These are phyloP conservation scores for Musa beccarii DNA, from an alignment of 176 grass and related monocot genomes.

Conservation along the genomic window DNA sequence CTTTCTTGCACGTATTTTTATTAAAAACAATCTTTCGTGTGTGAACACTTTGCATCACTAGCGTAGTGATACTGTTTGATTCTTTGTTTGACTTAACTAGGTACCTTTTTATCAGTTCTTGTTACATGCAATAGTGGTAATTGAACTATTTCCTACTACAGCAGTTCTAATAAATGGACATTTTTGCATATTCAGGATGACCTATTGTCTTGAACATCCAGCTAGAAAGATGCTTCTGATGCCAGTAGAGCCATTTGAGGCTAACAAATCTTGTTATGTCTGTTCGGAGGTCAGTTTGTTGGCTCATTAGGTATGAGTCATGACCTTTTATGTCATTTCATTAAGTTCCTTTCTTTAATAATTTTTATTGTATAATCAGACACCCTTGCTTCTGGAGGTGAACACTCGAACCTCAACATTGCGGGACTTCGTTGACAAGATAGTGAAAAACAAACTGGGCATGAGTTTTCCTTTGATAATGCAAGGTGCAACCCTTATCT, in stretches of 20 bases:
- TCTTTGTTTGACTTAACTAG: neutral
- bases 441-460: slow-evolving; percentile 84
- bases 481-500: slow-evolving; percentile 65
- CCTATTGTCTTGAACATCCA: slow-evolving; percentile 97
- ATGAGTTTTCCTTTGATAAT: slow-evolving; percentile 90
- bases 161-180: neutral
- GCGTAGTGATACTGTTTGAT: neutral
- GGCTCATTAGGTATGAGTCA: neutral
- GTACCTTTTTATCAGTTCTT: neutral
- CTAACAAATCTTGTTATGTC: slow-evolving; percentile 94
- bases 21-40: neutral
- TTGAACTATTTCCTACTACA: neutral
- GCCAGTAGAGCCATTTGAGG: slow-evolving; percentile 89
- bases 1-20: too few relatives aligned
- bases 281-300: slow-evolving; percentile 85
- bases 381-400: slow-evolving; percentile 73
- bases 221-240: slow-evolving; percentile 87
- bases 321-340: neutral
- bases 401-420: slow-evolving; percentile 76
- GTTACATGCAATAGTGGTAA: neutral
- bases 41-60: neutral
- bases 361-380: slow-evolving; percentile 32
- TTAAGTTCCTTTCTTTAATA: neutral
- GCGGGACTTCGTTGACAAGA: slow-evolving; percentile 71
- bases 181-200: slow-evolving; percentile 63